Evolutionary conservation across 345 rosid species (phyloP).

Genomic region (Populus ilicifolia): DNA sequence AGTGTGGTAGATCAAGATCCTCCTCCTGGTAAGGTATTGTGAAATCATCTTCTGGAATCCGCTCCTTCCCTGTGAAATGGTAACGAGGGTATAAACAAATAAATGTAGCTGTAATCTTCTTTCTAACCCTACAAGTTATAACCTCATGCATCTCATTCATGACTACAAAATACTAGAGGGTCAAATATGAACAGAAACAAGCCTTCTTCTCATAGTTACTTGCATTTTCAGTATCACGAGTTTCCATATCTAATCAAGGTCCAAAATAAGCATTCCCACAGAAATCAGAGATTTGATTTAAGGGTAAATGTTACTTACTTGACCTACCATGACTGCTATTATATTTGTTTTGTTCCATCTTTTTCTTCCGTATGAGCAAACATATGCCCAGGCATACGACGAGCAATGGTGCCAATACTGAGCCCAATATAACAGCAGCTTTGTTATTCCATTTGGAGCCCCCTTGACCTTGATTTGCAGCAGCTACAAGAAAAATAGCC

Average conservation of each 20-base stretch:
- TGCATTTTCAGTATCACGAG: no score
- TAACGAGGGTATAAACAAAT: not conserved
- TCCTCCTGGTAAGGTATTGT: not conserved
- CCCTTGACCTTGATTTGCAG: not conserved
- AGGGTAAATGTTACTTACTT: not conserved
- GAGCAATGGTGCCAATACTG: not conserved
- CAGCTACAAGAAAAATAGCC: not conserved
- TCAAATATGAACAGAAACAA: not conserved
- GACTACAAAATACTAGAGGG: not conserved
- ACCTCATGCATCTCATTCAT: not conserved
- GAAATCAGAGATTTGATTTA: not conserved
- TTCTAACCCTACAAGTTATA: not conserved
- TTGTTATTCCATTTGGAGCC: not conserved
- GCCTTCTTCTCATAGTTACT: no score
- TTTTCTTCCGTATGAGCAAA: not conserved
- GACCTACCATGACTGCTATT: not conserved
- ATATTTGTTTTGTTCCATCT: not conserved
- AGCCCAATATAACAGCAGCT: not conserved
- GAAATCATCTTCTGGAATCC: not conserved
- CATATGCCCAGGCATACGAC: not conserved
- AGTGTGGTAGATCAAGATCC: conserved; percentile 1
- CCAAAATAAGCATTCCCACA: no score
- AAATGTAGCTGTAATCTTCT: not conserved
- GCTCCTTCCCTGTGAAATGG: not conserved
- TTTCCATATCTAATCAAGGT: no score